These are phyloP conservation scores for Soucietia sequanensis DNA, from an alignment of 805 yeast species.

Conservation along the genomic window DNA sequence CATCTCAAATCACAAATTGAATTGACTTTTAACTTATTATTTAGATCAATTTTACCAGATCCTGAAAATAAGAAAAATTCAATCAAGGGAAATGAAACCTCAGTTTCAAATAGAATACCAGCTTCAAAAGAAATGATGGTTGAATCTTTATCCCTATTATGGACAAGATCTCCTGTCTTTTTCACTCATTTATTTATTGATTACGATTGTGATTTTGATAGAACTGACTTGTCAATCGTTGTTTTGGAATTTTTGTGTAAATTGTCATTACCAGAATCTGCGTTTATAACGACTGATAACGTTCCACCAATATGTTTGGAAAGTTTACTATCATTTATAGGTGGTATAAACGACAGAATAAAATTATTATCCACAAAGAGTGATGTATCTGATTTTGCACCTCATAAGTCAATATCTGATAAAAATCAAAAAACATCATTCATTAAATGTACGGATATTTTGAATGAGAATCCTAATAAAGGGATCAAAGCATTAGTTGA, in stretches of 20 bases:
- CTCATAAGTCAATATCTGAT: constrained; percentile 38
- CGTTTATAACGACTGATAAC: constrained; percentile 70
- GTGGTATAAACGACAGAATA: constrained; percentile 56
- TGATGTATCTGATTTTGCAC: constrained; percentile 1
- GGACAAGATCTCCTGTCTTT: constrained; percentile 78
- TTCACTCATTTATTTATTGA: constrained; percentile 75
- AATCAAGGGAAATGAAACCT: constrained; percentile 12
- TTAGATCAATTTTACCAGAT: constrained; percentile 52
- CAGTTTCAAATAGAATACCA: constrained; percentile 29
- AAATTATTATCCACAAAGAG: constrained; percentile 14
- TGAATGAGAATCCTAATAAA: constrained; percentile 75
- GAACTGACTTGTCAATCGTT: constrained; percentile 70
- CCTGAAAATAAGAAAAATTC: constrained; percentile 17
- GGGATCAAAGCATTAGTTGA: constrained; percentile 70
- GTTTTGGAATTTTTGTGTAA: constrained; percentile 70
- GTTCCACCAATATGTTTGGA: constrained; percentile 95
- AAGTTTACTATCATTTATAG: constrained; percentile 71
- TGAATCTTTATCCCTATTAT: constrained; percentile 77
- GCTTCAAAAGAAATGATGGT: constrained; percentile 72
- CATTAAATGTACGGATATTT: constrained; percentile 67
- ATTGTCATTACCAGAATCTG: constrained; percentile 83
- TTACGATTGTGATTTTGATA: constrained; percentile 88
- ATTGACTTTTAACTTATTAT: constrained; percentile 60
- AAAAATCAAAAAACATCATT: constrained; percentile 68
- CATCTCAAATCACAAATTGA: constrained; percentile 80